These are phyloP conservation scores for Termitomyces sp. DNA, from an alignment of 768 basidiomycete species.

Conservation along the genomic window DNA sequence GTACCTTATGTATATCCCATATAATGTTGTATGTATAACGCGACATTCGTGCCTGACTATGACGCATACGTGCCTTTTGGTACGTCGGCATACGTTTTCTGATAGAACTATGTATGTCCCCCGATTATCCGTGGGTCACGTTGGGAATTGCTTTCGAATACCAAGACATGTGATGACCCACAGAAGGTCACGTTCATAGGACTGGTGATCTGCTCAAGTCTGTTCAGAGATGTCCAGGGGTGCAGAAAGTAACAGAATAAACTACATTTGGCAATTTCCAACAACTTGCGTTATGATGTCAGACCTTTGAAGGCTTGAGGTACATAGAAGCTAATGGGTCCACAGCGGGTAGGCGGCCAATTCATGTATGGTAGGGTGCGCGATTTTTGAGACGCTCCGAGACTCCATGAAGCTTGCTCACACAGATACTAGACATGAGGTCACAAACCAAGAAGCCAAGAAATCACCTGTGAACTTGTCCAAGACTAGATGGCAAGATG, in stretches of 20 bases:
- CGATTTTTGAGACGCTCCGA: neutral
- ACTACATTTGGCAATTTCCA: neutral
- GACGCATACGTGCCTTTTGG: constrained; percentile 7
- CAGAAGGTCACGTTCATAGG: constrained; percentile 8
- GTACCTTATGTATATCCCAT: constrained; percentile 14
- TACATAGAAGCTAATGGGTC: no score
- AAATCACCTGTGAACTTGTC: neutral
- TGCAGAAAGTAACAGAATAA: neutral
- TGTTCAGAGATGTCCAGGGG: neutral
- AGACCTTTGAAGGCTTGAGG: neutral
- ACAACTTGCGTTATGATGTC: neutral
- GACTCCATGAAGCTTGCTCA: neutral
- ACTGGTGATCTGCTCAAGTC: neutral
- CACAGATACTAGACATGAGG: neutral
- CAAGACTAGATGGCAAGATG: neutral
- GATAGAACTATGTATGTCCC: neutral
- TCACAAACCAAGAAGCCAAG: neutral
- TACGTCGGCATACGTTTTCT: neutral
- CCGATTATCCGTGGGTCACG: neutral
- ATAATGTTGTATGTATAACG: constrained; percentile 9
- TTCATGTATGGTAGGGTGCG: neutral
- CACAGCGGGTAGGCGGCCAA: neutral
- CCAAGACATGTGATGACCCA: constrained; percentile 1
- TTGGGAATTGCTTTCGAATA: neutral
- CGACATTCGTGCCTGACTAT: constrained; percentile 14